Base-by-base conservation (phyloP, 2,329 filamentous ascomycete genomes). In the Pseudocercospora musae region DNA sequence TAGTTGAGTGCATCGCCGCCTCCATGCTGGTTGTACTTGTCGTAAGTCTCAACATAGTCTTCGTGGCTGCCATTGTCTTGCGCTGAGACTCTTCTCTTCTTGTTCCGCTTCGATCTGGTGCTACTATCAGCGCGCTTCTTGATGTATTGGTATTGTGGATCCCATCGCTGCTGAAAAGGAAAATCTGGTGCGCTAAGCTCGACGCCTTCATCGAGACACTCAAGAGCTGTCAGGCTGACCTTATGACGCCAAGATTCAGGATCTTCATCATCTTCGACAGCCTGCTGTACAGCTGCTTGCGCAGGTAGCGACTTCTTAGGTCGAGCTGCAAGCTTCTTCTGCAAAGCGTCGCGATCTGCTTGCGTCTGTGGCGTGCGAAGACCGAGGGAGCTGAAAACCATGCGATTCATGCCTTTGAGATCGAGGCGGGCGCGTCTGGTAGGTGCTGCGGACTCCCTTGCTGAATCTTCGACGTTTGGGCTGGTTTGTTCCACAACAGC, bases 121-220 rank as follows among this genome's bases (percentile, higher is more conserved):
- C 76, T 73, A 53, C 78, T 78, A 42, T 74, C 75, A 21, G 62
- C 64, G 31, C 56, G 59, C 72, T 76, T 66, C 75, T 77, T 62
- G 68, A 73, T 65, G 74, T 74, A 60, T 71, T 76, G 82, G 70
- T 93, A 90, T 64, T 92, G 88, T 3, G 85, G 84, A 75, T 96
- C 91, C 94, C 93, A 97, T 23, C 72, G 69, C 75, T 97, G 92
- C 15, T 90, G 81, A 74, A 97, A 97, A 0, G 93, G 93, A 71
- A 96, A 97, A 0, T 93, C 91, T 0, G 94, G 93, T 33, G 90
- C 84, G 58, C 85, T 89, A 50, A 96, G 80, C 31, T 84, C 78
- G 42, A 91, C 78, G 4, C 82, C 84, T 29, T 90, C 84, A n/a
- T 90, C 83, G 65, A 87, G 86, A 76, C 93, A 97, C 74, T 98